Evolutionary conservation across 2,329 filamentous ascomycete genomes (phyloP), one percentile per base, ranked within the genome.

Genomic region (Chaetothyriales sp.): DNA sequence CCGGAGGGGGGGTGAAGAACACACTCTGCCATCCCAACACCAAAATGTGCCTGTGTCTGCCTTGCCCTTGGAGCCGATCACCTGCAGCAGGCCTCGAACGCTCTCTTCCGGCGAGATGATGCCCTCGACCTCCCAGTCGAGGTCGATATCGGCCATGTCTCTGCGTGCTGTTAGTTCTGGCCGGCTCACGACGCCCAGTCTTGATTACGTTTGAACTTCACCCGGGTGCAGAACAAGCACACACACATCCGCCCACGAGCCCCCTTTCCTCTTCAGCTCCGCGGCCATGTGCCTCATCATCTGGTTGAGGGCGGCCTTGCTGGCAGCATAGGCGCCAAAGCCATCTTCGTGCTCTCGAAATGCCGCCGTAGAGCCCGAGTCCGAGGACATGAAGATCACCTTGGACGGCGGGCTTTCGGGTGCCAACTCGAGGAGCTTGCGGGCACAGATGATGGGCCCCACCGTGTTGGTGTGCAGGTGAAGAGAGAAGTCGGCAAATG

Each of bases 401-500:
- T 70, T 74, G n/a, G 69, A 68, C 52, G 76, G 71, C 3, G 69
- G 67, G 15, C 74, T 71, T 33, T 65, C 65, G 7, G 69, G 68
- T 47, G 65, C 66, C 10, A 73, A 69, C 49, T 72, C 64, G 0
- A 80, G 67, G 2, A 80, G 65, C 50, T 71, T 70, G 54, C 77
- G 74, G 1, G 77, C 77, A 40, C 70, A 70, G 53, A 79, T 72
- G 54, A 80, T 75, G n/a, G 77, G 77, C 0, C 77, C 77, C 51
- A 81, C 75, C 15, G 75, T 76, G 61, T 80, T 80, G 43, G 76
- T 78, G 50, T 76, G 70, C 4, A 80, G 67, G 57, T 80, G 77
- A 54, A 75, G 70, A 9, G 73, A 69, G 54, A 80, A 78, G 44
- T 73, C 68, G 29, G 71, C 65, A 61, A 76, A 78, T 5, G 75